phyloP scores from a whole-genome alignment of 768 basidiomycete species.

The Suillus sp. region DNA sequence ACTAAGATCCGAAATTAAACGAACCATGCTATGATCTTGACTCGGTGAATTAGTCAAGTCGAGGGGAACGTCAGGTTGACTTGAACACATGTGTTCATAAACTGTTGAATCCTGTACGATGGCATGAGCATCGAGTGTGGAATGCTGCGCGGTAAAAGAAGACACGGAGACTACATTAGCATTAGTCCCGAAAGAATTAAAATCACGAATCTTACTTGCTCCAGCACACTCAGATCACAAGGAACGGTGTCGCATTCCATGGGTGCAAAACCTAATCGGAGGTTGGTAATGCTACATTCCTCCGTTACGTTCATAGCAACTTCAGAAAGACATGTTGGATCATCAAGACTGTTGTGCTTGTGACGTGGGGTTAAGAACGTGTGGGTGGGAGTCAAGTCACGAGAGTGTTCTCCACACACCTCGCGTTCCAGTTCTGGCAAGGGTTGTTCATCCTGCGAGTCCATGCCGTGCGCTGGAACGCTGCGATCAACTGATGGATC shows the following conservation, averaged over 20 bases:
- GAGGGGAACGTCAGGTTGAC: not conserved
- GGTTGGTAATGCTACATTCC: not conserved
- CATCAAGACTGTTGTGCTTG: not conserved
- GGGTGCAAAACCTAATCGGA: too few relatives aligned
- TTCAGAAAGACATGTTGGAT: not conserved
- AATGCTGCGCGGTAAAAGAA: not conserved
- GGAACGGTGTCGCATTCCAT: not conserved
- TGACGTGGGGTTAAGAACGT: not conserved
- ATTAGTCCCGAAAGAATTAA: not conserved
- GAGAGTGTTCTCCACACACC: too few relatives aligned
- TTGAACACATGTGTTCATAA: not conserved
- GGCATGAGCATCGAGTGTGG: not conserved
- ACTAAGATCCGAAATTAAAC: not conserved
- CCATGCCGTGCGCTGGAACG: too few relatives aligned
- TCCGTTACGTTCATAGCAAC: not conserved
- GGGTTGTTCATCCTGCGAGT: not conserved
- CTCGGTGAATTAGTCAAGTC: not conserved
- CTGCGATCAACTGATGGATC: not conserved
- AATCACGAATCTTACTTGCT: conserved; percentile 4
- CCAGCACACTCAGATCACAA: not conserved
- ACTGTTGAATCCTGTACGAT: not conserved
- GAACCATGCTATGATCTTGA: not conserved
- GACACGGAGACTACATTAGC: not conserved
- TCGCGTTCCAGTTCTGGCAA: not conserved
- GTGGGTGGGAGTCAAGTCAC: too few relatives aligned